Evolutionary conservation across 768 basidiomycete genomes (phyloP).

Genomic region (Pilatotrama ljubarskyi): DNA sequence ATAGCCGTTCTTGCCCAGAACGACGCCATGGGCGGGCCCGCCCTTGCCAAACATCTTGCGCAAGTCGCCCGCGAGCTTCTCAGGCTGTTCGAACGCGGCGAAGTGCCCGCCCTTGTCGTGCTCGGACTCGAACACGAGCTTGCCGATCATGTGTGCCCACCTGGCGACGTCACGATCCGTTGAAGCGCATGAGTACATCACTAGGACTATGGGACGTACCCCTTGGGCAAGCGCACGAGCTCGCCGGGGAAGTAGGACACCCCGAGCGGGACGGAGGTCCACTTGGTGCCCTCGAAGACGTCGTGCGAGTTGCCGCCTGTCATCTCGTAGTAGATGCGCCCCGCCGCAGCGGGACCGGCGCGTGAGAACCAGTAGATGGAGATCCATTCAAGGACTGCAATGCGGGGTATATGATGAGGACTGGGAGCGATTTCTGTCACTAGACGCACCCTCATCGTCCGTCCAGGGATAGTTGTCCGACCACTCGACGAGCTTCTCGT

Average conservation of each 20-base stretch:
- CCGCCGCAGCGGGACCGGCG: conserved; percentile 32
- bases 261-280: conserved; percentile 30
- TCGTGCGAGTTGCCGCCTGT: neutral
- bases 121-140: conserved; percentile 28
- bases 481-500: conserved; percentile 36
- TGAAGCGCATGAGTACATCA: too few species aligned
- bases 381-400: conserved; percentile 37
- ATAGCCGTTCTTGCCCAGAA: conserved; percentile 19
- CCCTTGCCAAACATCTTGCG: conserved; percentile 31
- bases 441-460: conserved; percentile 51
- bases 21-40: conserved; percentile 29
- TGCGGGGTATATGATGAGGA: neutral
- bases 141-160: conserved; percentile 27
- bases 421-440: neutral
- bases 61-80: conserved; percentile 27
- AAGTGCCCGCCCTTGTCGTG: conserved; percentile 32
- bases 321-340: conserved; percentile 36
- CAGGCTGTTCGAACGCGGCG: conserved; percentile 30
- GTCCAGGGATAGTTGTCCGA: conserved; percentile 54
- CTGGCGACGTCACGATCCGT: conserved; percentile 14
- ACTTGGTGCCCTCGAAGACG: neutral
- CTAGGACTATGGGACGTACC: conserved; percentile 15
- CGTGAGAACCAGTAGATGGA: conserved; percentile 41
- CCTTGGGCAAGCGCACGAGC: conserved; percentile 16
- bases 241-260: conserved; percentile 35